Evolutionary conservation across 177 flowering plant species (phyloP).

Genomic region (Tripterygium wilfordii): DNA sequence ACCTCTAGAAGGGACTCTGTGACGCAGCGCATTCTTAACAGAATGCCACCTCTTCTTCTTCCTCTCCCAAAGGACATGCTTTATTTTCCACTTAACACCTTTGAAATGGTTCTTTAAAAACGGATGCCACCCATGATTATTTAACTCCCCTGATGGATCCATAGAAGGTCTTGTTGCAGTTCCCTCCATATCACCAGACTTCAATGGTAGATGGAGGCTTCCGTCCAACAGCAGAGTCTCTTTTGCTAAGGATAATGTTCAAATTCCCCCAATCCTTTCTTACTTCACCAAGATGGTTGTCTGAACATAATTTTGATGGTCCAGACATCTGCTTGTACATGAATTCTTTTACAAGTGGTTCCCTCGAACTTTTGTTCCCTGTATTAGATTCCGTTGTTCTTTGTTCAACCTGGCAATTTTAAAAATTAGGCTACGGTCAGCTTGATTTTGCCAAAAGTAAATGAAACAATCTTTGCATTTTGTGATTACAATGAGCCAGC

Average conservation of each 20-base stretch:
- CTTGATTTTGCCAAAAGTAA: no score
- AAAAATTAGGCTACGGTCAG: neutral
- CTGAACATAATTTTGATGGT: slow-evolving; percentile 15
- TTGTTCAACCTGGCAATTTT: slow-evolving; percentile 14
- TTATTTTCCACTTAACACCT: slow-evolving; percentile 14
- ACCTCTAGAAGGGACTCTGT: slow-evolving; percentile 1
- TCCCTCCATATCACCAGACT: no score
- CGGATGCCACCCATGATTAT: slow-evolving; percentile 14
- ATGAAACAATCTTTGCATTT: no score
- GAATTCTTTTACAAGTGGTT: slow-evolving; percentile 20
- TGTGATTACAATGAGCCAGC: no score
- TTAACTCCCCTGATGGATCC: neutral
- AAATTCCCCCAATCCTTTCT: slow-evolving; percentile 4
- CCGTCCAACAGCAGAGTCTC: no score
- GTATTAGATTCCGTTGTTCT: neutral
- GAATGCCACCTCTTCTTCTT: slow-evolving; percentile 5
- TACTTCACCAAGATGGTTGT: slow-evolving; percentile 1
- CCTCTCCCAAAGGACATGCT: slow-evolving; percentile 14
- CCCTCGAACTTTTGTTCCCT: slow-evolving; percentile 8
- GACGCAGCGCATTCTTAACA: neutral
- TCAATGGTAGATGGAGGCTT: neutral
- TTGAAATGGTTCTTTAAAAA: slow-evolving; percentile 12
- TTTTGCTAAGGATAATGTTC: slow-evolving; percentile 8
- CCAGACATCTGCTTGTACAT: slow-evolving; percentile 24
- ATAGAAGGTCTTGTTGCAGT: no score